Evolutionary conservation across 495 filamentous ascomycete genomes (phyloP).

Genomic region (Lindgomyces ingoldianus): DNA sequence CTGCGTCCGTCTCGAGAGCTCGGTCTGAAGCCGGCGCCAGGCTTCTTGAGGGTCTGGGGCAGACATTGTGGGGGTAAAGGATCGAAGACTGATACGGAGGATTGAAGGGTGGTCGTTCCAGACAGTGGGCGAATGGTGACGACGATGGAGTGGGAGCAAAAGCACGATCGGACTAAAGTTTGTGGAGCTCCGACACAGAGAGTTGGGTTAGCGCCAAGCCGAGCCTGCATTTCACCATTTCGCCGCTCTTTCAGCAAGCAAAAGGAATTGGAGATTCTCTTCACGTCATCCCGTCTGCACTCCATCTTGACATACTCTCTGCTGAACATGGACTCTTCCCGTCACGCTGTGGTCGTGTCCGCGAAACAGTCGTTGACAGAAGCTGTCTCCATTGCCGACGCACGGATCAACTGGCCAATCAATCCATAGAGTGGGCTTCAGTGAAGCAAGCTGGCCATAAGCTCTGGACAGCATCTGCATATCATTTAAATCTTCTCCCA

Average conservation of each 20-base stretch:
- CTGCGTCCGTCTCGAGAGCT: slow-evolving; percentile 43
- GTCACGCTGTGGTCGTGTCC: background rate
- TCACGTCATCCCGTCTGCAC: background rate
- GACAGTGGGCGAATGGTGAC: slow-evolving; percentile 11
- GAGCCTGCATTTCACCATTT: no score
- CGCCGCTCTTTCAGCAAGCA: no score
- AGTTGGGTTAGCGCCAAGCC: no score
- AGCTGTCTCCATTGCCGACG: slow-evolving; percentile 8
- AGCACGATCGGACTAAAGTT: slow-evolving; percentile 11
- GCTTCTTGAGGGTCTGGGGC: slow-evolving; percentile 61
- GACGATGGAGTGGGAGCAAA: slow-evolving; percentile 21
- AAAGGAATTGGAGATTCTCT: no score
- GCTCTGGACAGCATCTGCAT: background rate
- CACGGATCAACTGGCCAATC: slow-evolving; percentile 44
- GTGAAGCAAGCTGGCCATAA: slow-evolving; percentile 36
- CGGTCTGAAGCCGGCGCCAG: slow-evolving; percentile 64
- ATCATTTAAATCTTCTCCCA: slow-evolving; percentile 16
- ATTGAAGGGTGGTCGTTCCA: slow-evolving; percentile 2
- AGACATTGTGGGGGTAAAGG: slow-evolving; percentile 24
- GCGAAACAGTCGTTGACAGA: background rate
- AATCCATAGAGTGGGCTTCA: slow-evolving; percentile 24
- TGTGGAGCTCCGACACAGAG: slow-evolving; percentile 9
- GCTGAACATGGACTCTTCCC: background rate
- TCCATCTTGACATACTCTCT: background rate
- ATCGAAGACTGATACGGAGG: background rate